Base-by-base conservation (phyloP, 106 monocot species). In the Ottelia alismoides region DNA sequence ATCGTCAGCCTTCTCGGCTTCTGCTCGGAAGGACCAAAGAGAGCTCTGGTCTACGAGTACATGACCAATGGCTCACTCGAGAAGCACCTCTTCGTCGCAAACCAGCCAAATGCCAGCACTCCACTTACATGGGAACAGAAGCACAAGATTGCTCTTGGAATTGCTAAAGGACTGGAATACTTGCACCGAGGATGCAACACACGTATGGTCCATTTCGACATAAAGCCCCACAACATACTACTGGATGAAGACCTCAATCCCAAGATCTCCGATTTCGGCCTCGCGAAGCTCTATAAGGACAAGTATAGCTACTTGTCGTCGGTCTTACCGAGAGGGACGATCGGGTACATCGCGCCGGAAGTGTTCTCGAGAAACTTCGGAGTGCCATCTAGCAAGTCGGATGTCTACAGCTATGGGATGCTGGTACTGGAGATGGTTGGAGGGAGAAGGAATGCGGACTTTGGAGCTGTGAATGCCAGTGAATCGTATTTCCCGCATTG, bases 401-500 rank as follows among this genome's bases (percentile, higher is more conserved):
- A 51, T 20, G 50, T 51, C 5, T 51, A 51, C 21, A 51, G 50
- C 50, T 51, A 51, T 11, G 50, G 50, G 0, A 51, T 51, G 50
- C 0, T 51, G 22, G 1, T 51, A 11, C 1, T 51, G 1, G 50
- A 51, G 2, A 51, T 53, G 53, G 25, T 53, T 23, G 22, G 50
- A 2, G 22, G 22, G 2, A 3, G 22, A 23, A 51, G 22, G 50
- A 51, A 51, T 51, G 50, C 50, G 21, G 50, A 20, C 11, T 20
- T 7, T 1, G 24, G 22, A 20, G 21, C 2, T 1, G 22, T 27
- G 27, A n/a, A n/a, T n/a, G n/a, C n/a, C n/a, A 2, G 2, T 27
- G 28, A 17, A 5, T 1, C 0, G n/a, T n/a, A n/a, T n/a, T n/a
- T n/a, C n/a, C 65, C 65, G 10, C 18, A 66, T 20, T 66, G 55